Evolutionary conservation across 805 yeast genomes (phyloP).

Genomic region (Yamadazyma tumulicola): DNA sequence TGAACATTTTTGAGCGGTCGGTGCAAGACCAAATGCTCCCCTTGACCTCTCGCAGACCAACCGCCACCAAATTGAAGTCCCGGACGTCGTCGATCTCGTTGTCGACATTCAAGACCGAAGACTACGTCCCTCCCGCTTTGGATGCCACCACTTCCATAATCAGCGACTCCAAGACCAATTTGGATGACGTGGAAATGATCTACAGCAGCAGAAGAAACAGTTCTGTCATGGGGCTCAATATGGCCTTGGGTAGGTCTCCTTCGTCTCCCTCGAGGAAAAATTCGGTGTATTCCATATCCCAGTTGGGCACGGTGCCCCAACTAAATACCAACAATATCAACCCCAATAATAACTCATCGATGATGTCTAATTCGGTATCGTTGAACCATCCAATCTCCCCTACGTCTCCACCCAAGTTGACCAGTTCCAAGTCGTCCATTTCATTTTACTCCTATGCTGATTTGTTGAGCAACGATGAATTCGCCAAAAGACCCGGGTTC

Average conservation of each 20-base stretch:
- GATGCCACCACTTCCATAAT: slow-evolving; percentile 72
- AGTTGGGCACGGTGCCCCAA: slow-evolving; percentile 5
- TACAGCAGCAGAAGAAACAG: slow-evolving; percentile 55
- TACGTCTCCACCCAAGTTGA: slow-evolving; percentile 39
- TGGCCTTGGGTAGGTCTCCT: slow-evolving; percentile 45
- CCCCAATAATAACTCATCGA: background rate
- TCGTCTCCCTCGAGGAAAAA: slow-evolving; percentile 37
- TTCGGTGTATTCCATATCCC: slow-evolving; percentile 24
- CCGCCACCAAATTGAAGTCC: slow-evolving; percentile 11
- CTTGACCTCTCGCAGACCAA: slow-evolving; percentile 11
- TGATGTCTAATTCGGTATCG: background rate
- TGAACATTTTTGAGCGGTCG: slow-evolving; percentile 37
- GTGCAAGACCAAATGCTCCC: slow-evolving; percentile 28
- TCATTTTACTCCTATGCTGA: slow-evolving; percentile 78
- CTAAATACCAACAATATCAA: slow-evolving; percentile 2
- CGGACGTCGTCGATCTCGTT: slow-evolving; percentile 12
- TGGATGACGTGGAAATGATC: slow-evolving; percentile 70
- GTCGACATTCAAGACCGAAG: slow-evolving; percentile 45
- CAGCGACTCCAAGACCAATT: slow-evolving; percentile 54
- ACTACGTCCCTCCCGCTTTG: slow-evolving; percentile 75
- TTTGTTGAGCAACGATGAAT: slow-evolving; percentile 66
- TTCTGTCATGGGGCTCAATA: slow-evolving; percentile 44
- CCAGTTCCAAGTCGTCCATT: slow-evolving; percentile 33
- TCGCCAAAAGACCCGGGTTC: slow-evolving; percentile 58
- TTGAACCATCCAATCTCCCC: slow-evolving; percentile 20